These are phyloP conservation scores for Penicillium brevicompactum DNA, from an alignment of 2,329 filamentous ascomycete genomes.

Conservation along the genomic window DNA sequence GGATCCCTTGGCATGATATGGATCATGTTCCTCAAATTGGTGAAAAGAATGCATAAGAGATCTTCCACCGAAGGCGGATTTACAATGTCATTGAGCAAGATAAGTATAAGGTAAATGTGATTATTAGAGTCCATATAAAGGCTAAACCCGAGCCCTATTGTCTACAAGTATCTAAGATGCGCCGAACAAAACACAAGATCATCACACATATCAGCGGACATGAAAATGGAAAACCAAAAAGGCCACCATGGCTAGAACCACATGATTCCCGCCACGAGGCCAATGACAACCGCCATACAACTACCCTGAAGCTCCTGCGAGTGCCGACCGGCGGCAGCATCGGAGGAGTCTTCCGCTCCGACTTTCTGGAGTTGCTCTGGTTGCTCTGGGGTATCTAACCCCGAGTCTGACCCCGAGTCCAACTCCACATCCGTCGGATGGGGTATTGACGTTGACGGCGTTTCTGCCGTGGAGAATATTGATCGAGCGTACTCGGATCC, in stretches of 20 bases:
- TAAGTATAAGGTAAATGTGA: neutral
- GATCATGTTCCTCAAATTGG: conserved; percentile 18
- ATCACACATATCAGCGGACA: conserved; percentile 18
- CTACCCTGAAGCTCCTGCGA: conserved; percentile 35
- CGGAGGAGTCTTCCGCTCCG: conserved; percentile 25
- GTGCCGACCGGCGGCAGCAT: conserved; percentile 25
- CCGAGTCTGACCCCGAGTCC: no score
- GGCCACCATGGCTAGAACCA: conserved; percentile 31
- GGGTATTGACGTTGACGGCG: neutral
- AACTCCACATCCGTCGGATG: neutral
- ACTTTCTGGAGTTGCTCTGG: conserved; percentile 9
- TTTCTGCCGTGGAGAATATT: neutral
- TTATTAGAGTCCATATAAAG: conserved; percentile 20
- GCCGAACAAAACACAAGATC: conserved; percentile 14
- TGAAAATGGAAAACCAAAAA: neutral
- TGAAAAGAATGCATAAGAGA: conserved; percentile 13
- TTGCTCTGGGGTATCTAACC: neutral
- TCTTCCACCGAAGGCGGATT: no score
- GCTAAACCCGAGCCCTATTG: conserved; percentile 22
- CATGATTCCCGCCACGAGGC: conserved; percentile 39
- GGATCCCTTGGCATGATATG: conserved; percentile 19
- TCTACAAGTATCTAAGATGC: conserved; percentile 9
- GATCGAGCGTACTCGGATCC: conserved; percentile 8
- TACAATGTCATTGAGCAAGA: no score
- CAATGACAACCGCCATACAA: conserved; percentile 42